Evolutionary conservation across 495 filamentous ascomycete species (phyloP).

Genomic region (Immersiella caudata): DNA sequence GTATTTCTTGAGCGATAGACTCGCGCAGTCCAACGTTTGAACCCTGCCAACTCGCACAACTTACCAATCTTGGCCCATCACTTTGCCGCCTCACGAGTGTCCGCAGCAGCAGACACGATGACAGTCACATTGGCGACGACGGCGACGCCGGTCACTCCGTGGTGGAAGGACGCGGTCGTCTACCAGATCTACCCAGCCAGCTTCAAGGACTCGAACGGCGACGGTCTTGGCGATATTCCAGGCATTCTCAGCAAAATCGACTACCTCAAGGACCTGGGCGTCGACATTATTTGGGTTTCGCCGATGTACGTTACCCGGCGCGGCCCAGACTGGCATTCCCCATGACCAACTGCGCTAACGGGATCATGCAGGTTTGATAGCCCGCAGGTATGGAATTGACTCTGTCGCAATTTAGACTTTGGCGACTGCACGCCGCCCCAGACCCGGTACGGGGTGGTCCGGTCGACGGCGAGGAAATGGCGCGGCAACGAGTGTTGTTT

Average conservation of each 20-base stretch:
- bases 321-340: not conserved
- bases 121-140: constrained; percentile 16
- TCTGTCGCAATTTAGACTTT: not conserved
- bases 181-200: constrained; percentile 75
- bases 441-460: not conserved
- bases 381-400: constrained; percentile 49
- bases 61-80: not conserved
- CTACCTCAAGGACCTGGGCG: constrained; percentile 64
- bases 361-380: constrained; percentile 54
- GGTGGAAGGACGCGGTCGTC: constrained; percentile 52
- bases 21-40: not conserved
- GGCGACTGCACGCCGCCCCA: not conserved
- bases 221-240: constrained; percentile 68
- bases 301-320: constrained; percentile 46
- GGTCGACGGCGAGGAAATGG: not conserved
- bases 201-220: constrained; percentile 68
- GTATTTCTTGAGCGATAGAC: not conserved
- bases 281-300: constrained; percentile 71
- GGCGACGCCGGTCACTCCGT: constrained; percentile 16
- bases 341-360: not conserved
- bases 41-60: not conserved
- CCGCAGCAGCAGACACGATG: not conserved
- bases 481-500: not conserved
- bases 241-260: constrained; percentile 69
- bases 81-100: not conserved